A percentile compares a stretch with the other conserved stretches of the same genome.
Conservation (phyloP, 495 filamentous ascomycete species). For the Aspergillus steynii region DNA sequence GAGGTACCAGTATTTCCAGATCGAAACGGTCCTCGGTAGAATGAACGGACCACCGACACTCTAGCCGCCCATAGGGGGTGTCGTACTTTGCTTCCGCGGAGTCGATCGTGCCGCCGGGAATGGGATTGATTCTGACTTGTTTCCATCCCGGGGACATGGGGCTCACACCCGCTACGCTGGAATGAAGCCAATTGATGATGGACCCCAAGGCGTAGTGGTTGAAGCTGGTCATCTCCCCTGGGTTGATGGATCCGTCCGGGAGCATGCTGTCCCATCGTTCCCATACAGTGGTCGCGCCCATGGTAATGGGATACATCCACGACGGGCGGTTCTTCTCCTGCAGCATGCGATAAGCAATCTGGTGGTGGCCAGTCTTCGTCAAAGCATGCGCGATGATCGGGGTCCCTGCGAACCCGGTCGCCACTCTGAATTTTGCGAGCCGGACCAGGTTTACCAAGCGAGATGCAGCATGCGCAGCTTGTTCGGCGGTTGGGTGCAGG, state of each 20-base stretch:
- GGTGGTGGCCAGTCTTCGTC: constrained; percentile 32
- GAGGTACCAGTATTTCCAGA: constrained; percentile 29
- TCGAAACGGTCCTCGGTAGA: constrained; percentile 13
- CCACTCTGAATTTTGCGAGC: constrained; percentile 43
- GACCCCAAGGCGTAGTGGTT: constrained; percentile 53
- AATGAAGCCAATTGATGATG: constrained; percentile 36
- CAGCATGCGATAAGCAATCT: constrained; percentile 41
- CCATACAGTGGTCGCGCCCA: constrained; percentile 57
- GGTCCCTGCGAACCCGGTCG: constrained; percentile 58
- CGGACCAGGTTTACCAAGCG: constrained; percentile 40
- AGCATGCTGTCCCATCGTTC: constrained; percentile 59
- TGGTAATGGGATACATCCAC: constrained; percentile 54
- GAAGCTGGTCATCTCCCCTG: constrained; percentile 57
- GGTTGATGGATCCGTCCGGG: constrained; percentile 52
- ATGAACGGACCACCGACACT: constrained; percentile 24
- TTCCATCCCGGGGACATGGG: constrained; percentile 30
- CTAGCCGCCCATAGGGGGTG: constrained; percentile 29
- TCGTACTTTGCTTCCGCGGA: constrained; percentile 27
- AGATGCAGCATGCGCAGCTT: constrained; percentile 31
- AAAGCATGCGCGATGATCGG: constrained; percentile 49
- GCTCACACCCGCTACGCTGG: constrained; percentile 27
- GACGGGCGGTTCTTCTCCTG: constrained; percentile 43
- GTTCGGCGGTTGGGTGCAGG: constrained; percentile 35
- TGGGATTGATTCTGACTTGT: constrained; percentile 23
- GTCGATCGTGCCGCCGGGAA: constrained; percentile 28